These are phyloP conservation scores for Saccharomyces hybrid DNA, from an alignment of 1,139 yeast genomes.

Conservation along the genomic window DNA sequence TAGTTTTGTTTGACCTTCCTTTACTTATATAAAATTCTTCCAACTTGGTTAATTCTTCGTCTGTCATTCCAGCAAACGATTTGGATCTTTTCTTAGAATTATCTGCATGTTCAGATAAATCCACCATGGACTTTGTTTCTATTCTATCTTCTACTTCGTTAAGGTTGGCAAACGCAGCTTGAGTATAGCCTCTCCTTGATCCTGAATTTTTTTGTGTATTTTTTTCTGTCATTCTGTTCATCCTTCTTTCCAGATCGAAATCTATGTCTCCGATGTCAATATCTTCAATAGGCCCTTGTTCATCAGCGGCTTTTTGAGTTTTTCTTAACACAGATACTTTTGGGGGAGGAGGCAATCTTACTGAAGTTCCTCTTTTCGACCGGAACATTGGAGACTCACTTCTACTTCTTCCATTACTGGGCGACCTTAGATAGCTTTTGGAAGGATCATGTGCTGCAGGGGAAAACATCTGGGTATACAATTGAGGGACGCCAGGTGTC, in stretches of 20 bases:
- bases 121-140: slow-evolving; percentile 5
- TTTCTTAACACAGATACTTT: slow-evolving; percentile 27
- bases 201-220: slow-evolving; percentile 30
- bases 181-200: slow-evolving; percentile 26
- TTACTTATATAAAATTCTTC: slow-evolving; percentile 46
- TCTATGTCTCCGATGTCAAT: slow-evolving; percentile 22
- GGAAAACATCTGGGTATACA: background rate
- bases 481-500: background rate
- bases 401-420: slow-evolving; percentile 6
- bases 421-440: background rate
- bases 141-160: slow-evolving; percentile 30
- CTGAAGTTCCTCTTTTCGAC: background rate
- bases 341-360: slow-evolving; percentile 34
- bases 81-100: slow-evolving; percentile 28
- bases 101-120: slow-evolving; percentile 5
- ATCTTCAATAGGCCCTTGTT: slow-evolving; percentile 15
- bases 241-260: slow-evolving; percentile 14
- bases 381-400: slow-evolving; percentile 9
- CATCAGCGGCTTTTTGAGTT: slow-evolving; percentile 9
- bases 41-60: slow-evolving; percentile 53
- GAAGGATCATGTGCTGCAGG: background rate
- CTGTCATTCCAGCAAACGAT: slow-evolving; percentile 55
- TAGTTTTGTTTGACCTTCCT: slow-evolving; percentile 21
- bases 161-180: slow-evolving; percentile 28
- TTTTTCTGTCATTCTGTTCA: slow-evolving; percentile 18